Evolutionary conservation across 441 rosid genomes (phyloP).

Genomic region (Adansonia grandidieri): DNA sequence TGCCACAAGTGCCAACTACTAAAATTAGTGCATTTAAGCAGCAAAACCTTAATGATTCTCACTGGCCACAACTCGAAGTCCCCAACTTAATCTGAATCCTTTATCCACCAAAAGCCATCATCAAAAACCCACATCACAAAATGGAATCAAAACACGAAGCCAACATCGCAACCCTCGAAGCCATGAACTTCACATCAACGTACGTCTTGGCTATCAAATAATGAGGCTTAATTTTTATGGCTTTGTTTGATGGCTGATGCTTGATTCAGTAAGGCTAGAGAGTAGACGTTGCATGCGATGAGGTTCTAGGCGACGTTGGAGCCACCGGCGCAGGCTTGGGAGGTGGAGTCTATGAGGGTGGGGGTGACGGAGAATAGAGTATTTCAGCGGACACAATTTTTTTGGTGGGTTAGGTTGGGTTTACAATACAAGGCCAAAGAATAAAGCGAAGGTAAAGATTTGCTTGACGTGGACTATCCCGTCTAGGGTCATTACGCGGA

Average conservation of each 20-base stretch:
- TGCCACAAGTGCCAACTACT: not conserved
- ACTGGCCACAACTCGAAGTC: conserved; percentile 50
- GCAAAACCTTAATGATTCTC: conserved; percentile 45
- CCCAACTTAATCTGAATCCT: conserved; percentile 85
- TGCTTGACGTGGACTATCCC: conserved; percentile 81
- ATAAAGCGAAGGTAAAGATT: conserved; percentile 76
- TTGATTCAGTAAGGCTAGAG: conserved; percentile 64
- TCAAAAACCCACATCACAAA: conserved; percentile 76
- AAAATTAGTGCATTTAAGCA: conserved; percentile 33
- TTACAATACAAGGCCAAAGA: conserved; percentile 64
- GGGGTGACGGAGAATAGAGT: not conserved
- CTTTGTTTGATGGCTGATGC: conserved; percentile 65
- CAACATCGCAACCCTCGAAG: conserved; percentile 54
- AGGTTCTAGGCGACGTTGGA: conserved; percentile 49
- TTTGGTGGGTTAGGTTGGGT: conserved; percentile 26
- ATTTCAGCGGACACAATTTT: no score
- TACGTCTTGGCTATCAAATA: conserved; percentile 15
- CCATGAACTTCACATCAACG: conserved; percentile 51
- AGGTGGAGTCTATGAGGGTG: conserved; percentile 28
- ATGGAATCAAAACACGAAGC: conserved; percentile 67
- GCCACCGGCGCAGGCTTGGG: conserved; percentile 40
- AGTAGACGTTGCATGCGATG: conserved; percentile 74
- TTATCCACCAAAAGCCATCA: conserved; percentile 61
- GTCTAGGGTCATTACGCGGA: conserved; percentile 74
- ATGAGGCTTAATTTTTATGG: conserved; percentile 43